phyloP scores from a whole-genome alignment of 2,329 filamentous ascomycete genomes.

The Fusarium beomiforme region DNA sequence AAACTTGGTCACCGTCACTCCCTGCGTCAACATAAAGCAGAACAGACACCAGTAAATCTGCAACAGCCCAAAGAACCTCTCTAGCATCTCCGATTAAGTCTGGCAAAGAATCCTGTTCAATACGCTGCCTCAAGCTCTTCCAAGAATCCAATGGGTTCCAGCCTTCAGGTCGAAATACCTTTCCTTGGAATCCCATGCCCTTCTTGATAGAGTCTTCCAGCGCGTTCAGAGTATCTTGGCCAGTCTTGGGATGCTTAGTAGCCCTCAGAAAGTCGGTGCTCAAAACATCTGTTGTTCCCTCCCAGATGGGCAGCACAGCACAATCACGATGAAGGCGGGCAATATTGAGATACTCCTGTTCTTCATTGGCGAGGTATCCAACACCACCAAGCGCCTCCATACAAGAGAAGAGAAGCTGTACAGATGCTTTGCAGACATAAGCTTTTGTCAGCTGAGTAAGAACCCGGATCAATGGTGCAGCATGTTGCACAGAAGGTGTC shows the following conservation, averaged over 20 bases:
- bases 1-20: constrained; percentile 49
- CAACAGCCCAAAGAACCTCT: constrained; percentile 54
- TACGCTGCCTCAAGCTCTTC: constrained; percentile 49
- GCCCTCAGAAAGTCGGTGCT: constrained; percentile 61
- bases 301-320: constrained; percentile 73
- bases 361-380: constrained; percentile 71
- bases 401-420: constrained; percentile 62
- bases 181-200: constrained; percentile 39
- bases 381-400: constrained; percentile 75
- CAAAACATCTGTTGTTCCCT: constrained; percentile 78
- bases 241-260: constrained; percentile 56
- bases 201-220: constrained; percentile 53
- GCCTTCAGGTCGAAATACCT: constrained; percentile 34
- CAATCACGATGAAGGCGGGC: constrained; percentile 73
- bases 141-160: constrained; percentile 51
- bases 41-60: constrained; percentile 56
- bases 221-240: constrained; percentile 51
- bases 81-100: constrained; percentile 59
- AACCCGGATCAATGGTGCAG: constrained; percentile 61
- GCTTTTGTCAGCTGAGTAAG: constrained; percentile 71
- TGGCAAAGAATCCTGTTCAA: constrained; percentile 49
- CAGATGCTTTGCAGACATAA: constrained; percentile 61
- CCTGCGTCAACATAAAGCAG: constrained; percentile 55
- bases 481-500: constrained; percentile 47
- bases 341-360: constrained; percentile 72